Evolutionary conservation across 768 basidiomycete species (phyloP), one percentile per base, ranked within the genome.

Genomic region (Tephrocybe rancida): DNA sequence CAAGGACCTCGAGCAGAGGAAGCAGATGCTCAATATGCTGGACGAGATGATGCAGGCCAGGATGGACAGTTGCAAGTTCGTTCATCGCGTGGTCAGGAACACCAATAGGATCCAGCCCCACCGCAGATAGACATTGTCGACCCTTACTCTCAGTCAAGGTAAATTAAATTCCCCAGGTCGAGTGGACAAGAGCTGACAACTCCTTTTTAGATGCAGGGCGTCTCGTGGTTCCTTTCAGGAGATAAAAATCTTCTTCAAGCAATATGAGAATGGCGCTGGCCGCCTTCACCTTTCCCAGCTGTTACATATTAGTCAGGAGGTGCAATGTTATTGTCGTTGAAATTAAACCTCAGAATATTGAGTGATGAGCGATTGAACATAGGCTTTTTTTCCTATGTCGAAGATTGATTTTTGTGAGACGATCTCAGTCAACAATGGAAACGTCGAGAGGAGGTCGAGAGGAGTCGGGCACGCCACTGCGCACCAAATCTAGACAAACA

Each of bases 61-160:
- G 50, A 83, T 90, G 79, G 88, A 89, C 67, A 88, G 86, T 62
- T 90, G 88, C 66, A 78, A 85, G 58, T 76, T 86, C 29, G 75
- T 87, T 48, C 81, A 81, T 57, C 78, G 77, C 43, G 73, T 90
- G 56, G 79, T 88, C 34, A 70, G 72, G 44, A 71, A 76, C 47
- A 75, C 76, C 41, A 77, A 53, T 53, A 30, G 70, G 49, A 64
- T 65, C 21, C 66, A 70, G 46, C 51, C 69, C 39, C 60, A 67
- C 50, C 41, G 52, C 43, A 62, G 60, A 34, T 72, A 61, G 67
- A 52, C 35, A 37, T 5, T 7, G n/a, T n/a, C n/a, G 10, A 16
- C 5, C n/a, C 30, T 32, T 13, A 7, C 4, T 13, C 43, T 34
- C 34, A 19, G 25, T 25, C 43, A 35, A 51, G 50, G 50, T 51